Percentiles rank a stretch among this genome's conserved stretches.
Conservation (phyloP, 2,329 filamentous ascomycete species). For the Talaromyces sp. region DNA sequence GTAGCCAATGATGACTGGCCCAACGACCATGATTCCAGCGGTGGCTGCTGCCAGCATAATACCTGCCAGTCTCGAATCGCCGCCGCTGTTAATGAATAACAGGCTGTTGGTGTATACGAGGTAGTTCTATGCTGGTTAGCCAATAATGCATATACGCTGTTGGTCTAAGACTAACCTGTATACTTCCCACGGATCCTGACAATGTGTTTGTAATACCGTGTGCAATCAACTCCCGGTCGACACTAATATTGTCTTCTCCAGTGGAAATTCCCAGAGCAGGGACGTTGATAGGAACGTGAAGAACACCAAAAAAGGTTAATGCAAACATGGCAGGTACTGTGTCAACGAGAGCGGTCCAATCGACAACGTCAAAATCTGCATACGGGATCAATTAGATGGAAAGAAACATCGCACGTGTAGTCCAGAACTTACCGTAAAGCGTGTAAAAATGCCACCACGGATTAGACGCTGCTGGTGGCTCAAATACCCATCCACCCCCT, state of each 20-base stretch:
- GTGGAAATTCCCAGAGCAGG: constrained; percentile 86
- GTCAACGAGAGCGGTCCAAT: constrained; percentile 78
- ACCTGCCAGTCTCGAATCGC: constrained; percentile 80
- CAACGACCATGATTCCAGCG: constrained; percentile 75
- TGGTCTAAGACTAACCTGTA: constrained; percentile 51
- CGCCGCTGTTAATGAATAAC: constrained; percentile 92
- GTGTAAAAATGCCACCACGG: constrained; percentile 99
- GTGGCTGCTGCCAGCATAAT: constrained; percentile 79
- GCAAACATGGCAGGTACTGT: constrained; percentile 94
- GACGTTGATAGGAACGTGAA: constrained; percentile 97
- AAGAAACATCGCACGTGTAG: neutral
- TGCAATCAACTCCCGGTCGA: constrained; percentile 86
- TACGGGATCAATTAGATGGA: neutral
- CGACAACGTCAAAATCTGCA: constrained; percentile 72
- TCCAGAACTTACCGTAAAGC: constrained; percentile 69
- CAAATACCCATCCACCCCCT: constrained; percentile 82
- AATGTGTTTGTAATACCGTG: constrained; percentile 91
- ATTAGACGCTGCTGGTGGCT: constrained; percentile 75
- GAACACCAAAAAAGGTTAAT: constrained; percentile 91
- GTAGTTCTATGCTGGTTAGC: constrained; percentile 65
- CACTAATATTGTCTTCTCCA: constrained; percentile 85
- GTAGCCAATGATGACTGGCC: constrained; percentile 83
- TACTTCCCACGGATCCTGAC: constrained; percentile 81
- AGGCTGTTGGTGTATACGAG: constrained; percentile 96
- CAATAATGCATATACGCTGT: neutral